Conservation (phyloP, 2,329 filamentous ascomycete species). For the Orbilia javanica region DNA sequence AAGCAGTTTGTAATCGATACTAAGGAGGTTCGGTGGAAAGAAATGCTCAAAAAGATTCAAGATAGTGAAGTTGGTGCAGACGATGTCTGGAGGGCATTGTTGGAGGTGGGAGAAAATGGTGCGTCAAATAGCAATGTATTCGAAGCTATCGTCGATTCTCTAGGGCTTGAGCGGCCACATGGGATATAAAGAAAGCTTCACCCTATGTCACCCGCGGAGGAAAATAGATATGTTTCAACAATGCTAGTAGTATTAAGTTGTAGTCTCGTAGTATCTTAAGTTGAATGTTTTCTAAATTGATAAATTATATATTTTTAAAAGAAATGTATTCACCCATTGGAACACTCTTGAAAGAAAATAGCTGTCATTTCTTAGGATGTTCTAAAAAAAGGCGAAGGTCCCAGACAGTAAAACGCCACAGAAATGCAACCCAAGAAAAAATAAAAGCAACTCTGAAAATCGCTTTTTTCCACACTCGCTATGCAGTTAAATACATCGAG, state of each 20-base stretch:
- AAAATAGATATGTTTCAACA: not conserved
- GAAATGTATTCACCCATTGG: not conserved
- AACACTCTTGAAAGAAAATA: not conserved
- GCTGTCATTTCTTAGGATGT: not conserved
- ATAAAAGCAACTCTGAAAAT: slow-evolving; percentile 31
- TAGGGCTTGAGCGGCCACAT: slow-evolving; percentile 11
- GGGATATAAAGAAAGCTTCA: not conserved
- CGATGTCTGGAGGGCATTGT: slow-evolving; percentile 31
- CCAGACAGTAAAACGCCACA: slow-evolving; percentile 27
- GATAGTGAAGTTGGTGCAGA: slow-evolving; percentile 31
- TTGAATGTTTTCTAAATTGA: not conserved
- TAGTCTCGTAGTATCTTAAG: no score
- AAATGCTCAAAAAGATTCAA: slow-evolving; percentile 23
- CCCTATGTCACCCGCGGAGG: not conserved
- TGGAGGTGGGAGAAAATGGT: not conserved
- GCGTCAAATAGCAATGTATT: not conserved
- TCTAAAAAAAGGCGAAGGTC: not conserved
- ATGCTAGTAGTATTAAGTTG: not conserved
- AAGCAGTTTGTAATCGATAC: slow-evolving; percentile 43
- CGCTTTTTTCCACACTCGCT: slow-evolving; percentile 40
- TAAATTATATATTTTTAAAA: not conserved
- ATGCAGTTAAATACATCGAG: slow-evolving; percentile 28
- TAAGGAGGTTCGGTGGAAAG: slow-evolving; percentile 48
- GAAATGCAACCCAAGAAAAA: slow-evolving; percentile 27
- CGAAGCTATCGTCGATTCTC: not conserved